Evolutionary conservation across 2,329 filamentous ascomycete genomes (phyloP), one percentile per base, ranked within the genome.

Genomic region (Berkeleyomyces basicola): DNA sequence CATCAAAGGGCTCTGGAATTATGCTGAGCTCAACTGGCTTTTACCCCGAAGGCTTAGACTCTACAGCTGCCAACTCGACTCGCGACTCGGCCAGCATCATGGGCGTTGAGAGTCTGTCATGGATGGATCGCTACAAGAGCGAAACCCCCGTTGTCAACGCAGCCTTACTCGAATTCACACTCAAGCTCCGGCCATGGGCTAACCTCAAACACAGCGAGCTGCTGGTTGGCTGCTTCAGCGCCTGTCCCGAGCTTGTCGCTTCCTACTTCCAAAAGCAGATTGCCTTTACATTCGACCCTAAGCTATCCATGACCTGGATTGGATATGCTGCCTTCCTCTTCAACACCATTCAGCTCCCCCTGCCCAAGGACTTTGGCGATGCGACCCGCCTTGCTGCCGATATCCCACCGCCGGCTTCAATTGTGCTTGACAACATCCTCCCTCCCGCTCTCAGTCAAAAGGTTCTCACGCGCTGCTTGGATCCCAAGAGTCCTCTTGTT

Each of bases 231-330:
- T 90, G 95, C 42, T 95, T 99, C 70, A 79, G 78, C 66, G 82
- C 82, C 6, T 88, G 87, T 0, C 92, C 95, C 0, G 93, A 97
- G 72, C 79, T 97, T 2, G 82, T 95, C 1, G 87, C 90, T 51
- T 85, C 90, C 69, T 99, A 95, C 71, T 97, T 96, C 70, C 78
- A 84, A 51, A 85, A 82, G 70, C 91, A 90, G 70, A 84, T 82
- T 65, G 82, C 85, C 61, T 93, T 97, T 69, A 83, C 85, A 0
- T 90, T 95, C 66, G 91, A 97, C 49, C 91, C 93, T 0, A 97
- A 96, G 70, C 79, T 95, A 4, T 93, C 90, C 2, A 85, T 90
- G 53, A 93, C 90, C 0, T 99, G 93, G 93, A 88, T 97, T 67
- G 91, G 92, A 49, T 96, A 95, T 70, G 90, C 90, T 0, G 84